A percentile compares a stretch with the other conserved stretches of the same genome.
Conservation (phyloP, 2,329 filamentous ascomycete species). For the Sporothrix brasiliensis region DNA sequence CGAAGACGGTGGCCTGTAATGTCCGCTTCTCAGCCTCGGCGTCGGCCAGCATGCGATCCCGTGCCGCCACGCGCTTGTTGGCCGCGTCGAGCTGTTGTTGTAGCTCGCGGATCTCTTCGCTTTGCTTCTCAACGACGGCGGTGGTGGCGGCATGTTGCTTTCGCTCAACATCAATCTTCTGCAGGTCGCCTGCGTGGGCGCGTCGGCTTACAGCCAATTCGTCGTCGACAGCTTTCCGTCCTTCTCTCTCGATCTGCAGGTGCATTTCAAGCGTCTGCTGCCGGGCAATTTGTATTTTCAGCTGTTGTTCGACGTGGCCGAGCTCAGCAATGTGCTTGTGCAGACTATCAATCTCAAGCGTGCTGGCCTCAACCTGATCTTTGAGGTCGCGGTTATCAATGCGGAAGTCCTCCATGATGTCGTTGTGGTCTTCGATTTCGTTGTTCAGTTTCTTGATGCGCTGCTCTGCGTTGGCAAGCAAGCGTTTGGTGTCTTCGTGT, state of each 20-base stretch:
- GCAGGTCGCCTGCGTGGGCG: not conserved
- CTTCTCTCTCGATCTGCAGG: not conserved
- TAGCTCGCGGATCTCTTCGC: not conserved
- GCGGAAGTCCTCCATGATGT: not conserved
- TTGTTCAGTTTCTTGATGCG: too few relatives aligned
- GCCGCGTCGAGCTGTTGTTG: constrained; percentile 4
- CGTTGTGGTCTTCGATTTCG: too few relatives aligned
- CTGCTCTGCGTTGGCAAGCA: too few relatives aligned
- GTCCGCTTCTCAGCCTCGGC: constrained; percentile 15
- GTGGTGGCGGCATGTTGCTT: not conserved
- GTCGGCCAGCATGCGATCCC: constrained; percentile 6
- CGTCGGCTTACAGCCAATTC: not conserved
- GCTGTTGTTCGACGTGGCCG: not conserved
- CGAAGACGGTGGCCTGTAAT: constrained; percentile 10
- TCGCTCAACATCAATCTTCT: not conserved
- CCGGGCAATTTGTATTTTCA: not conserved
- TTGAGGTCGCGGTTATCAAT: constrained; percentile 9
- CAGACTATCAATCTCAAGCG: not conserved
- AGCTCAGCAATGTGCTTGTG: not conserved
- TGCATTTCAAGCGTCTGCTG: not conserved
- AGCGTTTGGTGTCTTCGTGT: too few relatives aligned
- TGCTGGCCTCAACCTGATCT: not conserved
- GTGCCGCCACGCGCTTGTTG: not conserved
- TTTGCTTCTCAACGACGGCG: not conserved
- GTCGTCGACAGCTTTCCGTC: not conserved